These are phyloP conservation scores for Plectosphaerella sp. DNA, from an alignment of 2,329 filamentous ascomycete genomes.

Conservation along the genomic window DNA sequence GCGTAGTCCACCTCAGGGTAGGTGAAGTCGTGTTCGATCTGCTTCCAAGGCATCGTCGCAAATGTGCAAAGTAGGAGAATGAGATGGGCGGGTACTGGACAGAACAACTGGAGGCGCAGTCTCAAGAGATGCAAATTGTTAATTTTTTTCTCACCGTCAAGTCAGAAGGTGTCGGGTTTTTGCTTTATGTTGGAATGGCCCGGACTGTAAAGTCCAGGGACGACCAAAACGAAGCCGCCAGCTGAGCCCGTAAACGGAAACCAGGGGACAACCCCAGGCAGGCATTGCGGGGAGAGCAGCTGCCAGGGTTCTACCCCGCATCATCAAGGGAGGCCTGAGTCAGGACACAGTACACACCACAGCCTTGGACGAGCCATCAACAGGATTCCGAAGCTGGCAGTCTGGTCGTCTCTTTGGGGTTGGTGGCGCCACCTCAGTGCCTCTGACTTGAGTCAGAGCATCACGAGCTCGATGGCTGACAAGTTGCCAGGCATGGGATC, in stretches of 20 bases:
- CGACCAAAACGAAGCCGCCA: not conserved
- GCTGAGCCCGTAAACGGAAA: not conserved
- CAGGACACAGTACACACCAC: not conserved
- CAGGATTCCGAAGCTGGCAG: not conserved
- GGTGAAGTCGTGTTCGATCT: conserved; percentile 12
- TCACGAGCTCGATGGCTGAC: not conserved
- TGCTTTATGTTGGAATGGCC: not conserved
- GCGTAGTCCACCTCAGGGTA: conserved; percentile 12
- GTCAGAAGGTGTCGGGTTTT: not conserved
- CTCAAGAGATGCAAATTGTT: not conserved
- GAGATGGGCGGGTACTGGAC: not conserved
- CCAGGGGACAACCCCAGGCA: not conserved
- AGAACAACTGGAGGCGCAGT: not conserved
- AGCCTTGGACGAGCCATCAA: not conserved
- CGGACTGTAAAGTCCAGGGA: not conserved
- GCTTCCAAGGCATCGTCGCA: not conserved
- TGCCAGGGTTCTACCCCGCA: not conserved
- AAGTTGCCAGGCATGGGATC: not conserved
- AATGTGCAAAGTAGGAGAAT: not conserved
- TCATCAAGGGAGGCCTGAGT: not conserved
- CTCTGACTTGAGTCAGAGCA: not conserved
- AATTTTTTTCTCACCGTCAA: not conserved
- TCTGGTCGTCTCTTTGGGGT: not conserved
- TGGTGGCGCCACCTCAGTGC: not conserved
- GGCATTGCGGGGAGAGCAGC: not conserved